Evolutionary conservation across 208 protist genomes (phyloP).

Genomic region (Phytomonas serpens): DNA sequence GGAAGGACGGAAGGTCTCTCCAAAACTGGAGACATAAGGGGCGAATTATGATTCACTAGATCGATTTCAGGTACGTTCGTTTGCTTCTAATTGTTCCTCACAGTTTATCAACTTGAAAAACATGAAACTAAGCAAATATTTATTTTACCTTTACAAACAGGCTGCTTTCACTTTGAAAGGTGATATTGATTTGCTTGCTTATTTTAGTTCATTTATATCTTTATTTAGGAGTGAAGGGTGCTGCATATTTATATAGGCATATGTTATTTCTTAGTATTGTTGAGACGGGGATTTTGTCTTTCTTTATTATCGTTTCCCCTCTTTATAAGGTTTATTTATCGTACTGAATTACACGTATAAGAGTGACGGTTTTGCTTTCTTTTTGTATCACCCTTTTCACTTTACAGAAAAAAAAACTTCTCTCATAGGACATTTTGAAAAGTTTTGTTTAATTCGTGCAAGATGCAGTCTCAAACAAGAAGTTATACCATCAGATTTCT

Average conservation of each 20-base stretch:
- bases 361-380: conserved; percentile 4
- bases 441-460: not conserved
- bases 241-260: not conserved
- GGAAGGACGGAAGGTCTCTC: not conserved
- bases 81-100: not conserved
- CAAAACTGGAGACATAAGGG: not conserved
- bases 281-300: not conserved
- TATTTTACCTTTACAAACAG: not conserved
- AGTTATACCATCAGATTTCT: not conserved
- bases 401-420: not conserved
- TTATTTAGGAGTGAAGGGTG: not conserved
- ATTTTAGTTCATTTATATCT: not conserved
- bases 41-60: not conserved
- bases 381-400: conserved; percentile 2
- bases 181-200: not conserved
- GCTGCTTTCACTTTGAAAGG: not conserved
- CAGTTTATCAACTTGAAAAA: not conserved
- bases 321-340: conserved; percentile 6
- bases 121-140: not conserved
- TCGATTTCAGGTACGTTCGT: not conserved
- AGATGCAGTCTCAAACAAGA: not conserved
- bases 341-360: not conserved
- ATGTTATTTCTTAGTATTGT: not conserved
- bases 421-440: not conserved
- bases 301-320: conserved; percentile 6